Base-by-base conservation (phyloP, 441 rosid species). In the Biscutella laevigata region DNA sequence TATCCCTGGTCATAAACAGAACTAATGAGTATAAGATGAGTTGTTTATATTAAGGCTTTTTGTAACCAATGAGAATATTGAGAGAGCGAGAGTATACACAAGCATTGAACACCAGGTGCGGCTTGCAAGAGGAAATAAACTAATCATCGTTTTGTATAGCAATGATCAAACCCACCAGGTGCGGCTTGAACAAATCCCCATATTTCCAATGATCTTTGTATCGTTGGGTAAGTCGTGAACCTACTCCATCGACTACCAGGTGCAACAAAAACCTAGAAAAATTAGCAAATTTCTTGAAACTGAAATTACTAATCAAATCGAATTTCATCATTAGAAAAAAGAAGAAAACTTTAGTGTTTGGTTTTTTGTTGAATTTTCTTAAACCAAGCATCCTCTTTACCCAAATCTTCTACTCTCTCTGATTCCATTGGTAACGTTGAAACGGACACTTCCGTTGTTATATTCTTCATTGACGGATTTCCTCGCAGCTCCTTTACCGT, bases 351-450 rank as follows among this genome's bases (percentile, higher is more conserved):
- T 56, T 22, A 14, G 26, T 29, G 30, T 15, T 11, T 52, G 67
- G 72, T n/a, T 32, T 68, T 72, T 30, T 68, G 71, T 12, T 66
- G 68, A 15, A 26, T 72, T 3, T 50, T 62, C 72, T 84, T 88
- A 72, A 92, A 92, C 96, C 96, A 88, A n/a, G 94, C 95, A 6
- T 88, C 95, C 50, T 92, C 99, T 71, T 79, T 80, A 57, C 96
- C 96, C 24, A 92, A 82, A 62, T 88, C 89, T 66, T 92, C 99
- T 5, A 92, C 78, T 61, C 94, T 79, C 79, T 73, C 62, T 62
- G 54, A 55, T 67, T 50, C 20, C 53, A 48, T 49, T n/a, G n/a
- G n/a, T n/a, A n/a, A n/a, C n/a, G n/a, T 61, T 43, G 27, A 44
- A 43, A 13, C 47, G n/a, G n/a, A 26, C 79, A 68, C 52, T 73